Conservation (phyloP, 768 basidiomycete species). For the Phylloporus scabripes region DNA sequence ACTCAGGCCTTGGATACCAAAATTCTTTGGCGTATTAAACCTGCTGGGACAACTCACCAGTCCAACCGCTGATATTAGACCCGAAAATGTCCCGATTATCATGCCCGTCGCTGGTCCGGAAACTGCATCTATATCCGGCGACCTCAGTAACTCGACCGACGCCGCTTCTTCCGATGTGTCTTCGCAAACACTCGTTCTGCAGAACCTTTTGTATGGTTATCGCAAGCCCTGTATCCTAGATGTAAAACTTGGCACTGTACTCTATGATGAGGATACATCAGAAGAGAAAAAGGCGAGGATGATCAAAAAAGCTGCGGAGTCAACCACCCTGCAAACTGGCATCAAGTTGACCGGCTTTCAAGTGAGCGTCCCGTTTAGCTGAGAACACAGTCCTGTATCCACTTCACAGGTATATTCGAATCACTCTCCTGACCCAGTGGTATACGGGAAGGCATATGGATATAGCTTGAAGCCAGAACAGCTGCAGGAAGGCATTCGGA, state of each 20-base stretch:
- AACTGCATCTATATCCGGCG: constrained; percentile 37
- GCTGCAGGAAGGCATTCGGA: constrained; percentile 68
- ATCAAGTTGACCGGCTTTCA: constrained; percentile 86
- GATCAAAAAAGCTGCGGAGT: constrained; percentile 59
- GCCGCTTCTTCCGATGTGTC: not conserved
- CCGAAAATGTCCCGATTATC: constrained; percentile 15
- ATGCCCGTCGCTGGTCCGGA: constrained; percentile 31
- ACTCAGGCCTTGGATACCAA: constrained; percentile 60
- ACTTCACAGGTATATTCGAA: constrained; percentile 65
- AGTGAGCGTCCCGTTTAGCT: constrained; percentile 41
- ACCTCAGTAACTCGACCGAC: not conserved
- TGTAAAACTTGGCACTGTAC: constrained; percentile 85
- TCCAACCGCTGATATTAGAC: constrained; percentile 6
- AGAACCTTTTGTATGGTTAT: constrained; percentile 76
- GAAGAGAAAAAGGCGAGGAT: constrained; percentile 77
- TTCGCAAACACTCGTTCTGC: constrained; percentile 72
- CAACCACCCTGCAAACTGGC: constrained; percentile 74
- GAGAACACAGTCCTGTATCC: not conserved
- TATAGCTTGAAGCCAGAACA: constrained; percentile 63
- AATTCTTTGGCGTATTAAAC: constrained; percentile 73
- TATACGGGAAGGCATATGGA: constrained; percentile 73
- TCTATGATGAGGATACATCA: constrained; percentile 66
- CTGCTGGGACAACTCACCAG: constrained; percentile 48
- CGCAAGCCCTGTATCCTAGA: constrained; percentile 82
- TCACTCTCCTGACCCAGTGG: constrained; percentile 45